phyloP scores from a whole-genome alignment of 2,329 filamentous ascomycete species.

The Teratosphaeria epicoccoides region DNA sequence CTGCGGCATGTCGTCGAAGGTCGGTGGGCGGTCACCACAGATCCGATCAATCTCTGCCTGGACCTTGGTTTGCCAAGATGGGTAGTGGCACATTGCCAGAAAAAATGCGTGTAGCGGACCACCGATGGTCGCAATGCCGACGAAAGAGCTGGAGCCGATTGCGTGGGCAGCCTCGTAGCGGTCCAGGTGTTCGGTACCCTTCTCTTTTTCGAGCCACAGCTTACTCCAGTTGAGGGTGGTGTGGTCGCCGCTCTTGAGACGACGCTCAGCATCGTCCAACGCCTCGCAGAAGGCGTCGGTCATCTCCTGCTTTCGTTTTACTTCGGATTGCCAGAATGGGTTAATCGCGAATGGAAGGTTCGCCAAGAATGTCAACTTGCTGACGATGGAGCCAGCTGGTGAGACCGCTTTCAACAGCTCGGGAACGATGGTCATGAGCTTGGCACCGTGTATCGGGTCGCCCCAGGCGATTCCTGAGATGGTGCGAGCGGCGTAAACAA shows the following conservation, averaged over 20 bases:
- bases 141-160: slow-evolving; percentile 25
- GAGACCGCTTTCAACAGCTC: slow-evolving; percentile 26
- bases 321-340: slow-evolving; percentile 22
- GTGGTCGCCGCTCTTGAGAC: slow-evolving; percentile 14
- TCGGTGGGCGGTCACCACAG: slow-evolving; percentile 22
- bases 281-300: slow-evolving; percentile 25
- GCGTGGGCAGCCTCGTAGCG: slow-evolving; percentile 26
- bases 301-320: slow-evolving; percentile 20
- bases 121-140: slow-evolving; percentile 25
- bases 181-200: slow-evolving; percentile 19
- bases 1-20: slow-evolving; percentile 21
- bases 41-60: slow-evolving; percentile 25
- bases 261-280: slow-evolving; percentile 20
- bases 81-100: slow-evolving; percentile 25
- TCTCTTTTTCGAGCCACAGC: slow-evolving; percentile 24
- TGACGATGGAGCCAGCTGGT: slow-evolving; percentile 24
- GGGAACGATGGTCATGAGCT: slow-evolving; percentile 25
- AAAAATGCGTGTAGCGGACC: slow-evolving; percentile 26
- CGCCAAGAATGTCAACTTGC: slow-evolving; percentile 24
- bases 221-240: slow-evolving; percentile 21
- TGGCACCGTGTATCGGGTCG: slow-evolving; percentile 24
- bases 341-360: slow-evolving; percentile 22
- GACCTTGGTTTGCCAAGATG: slow-evolving; percentile 20
- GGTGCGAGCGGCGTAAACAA: slow-evolving; percentile 25
- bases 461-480: slow-evolving; percentile 25